Evolutionary conservation across 306 rosid genomes (phyloP), one percentile per base, ranked within the genome.

Genomic region (Glycine tomentella): DNA sequence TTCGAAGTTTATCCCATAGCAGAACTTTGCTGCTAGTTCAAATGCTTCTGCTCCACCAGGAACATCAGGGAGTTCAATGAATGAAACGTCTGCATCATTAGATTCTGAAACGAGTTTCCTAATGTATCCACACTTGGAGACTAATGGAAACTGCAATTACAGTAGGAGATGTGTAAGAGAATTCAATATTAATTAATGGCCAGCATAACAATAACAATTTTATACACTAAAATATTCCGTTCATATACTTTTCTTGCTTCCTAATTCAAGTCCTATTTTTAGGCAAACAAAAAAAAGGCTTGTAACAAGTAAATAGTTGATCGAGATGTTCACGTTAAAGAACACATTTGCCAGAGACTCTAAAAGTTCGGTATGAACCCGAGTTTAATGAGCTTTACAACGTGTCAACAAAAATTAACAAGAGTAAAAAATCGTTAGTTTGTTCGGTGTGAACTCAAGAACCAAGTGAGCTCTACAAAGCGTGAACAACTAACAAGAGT

Each of bases 21-120:
- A 96, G 87, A 96, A 96, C 33, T 90, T 93, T 14, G 98, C 99
- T 38, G 99, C 94, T 25, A 93, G 92, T 64, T 96, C 99, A 75
- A 96, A 96, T 16, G 94, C 94, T 84, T 96, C 98, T 20, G 90
- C 91, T 73, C 99, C 97, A 6, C 99, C 99, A 3, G 99, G 98
- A 80, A 89, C 78, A 62, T 89, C 89, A 12, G 83, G 44, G 36
- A 96, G 94, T 74, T 89, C 91, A 34, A 96, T 74, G 53, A 68
- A 62, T 59, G 94, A 73, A 66, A 87, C 84, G 42, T 92, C 97
- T 44, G 91, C 81, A 40, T 89, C 91, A 6, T 53, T 84, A 10
- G 98, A 93, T 85, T 92, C 97, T 5, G 98, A 93, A 66, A 92
- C 89, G 16, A 90, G 87, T 83, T 92, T 96, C 83, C 92, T 82